These are phyloP conservation scores for Esteya vermicola DNA, from an alignment of 2,329 filamentous ascomycete species.

Conservation along the genomic window DNA sequence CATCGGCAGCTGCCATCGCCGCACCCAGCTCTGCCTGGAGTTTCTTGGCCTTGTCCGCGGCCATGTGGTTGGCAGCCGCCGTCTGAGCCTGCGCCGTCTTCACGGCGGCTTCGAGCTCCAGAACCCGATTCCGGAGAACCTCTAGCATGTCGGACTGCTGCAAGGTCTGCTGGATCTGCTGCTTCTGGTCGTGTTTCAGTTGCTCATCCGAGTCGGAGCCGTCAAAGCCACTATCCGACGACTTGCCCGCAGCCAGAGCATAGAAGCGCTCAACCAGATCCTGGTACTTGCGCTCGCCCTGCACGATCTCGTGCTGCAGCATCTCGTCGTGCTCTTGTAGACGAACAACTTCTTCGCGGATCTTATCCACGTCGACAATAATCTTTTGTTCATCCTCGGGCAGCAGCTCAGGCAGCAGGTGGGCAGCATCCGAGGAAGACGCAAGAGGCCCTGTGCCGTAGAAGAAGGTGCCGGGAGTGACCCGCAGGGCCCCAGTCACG, in stretches of 20 bases:
- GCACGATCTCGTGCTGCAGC: constrained; percentile 11
- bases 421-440: not conserved
- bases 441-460: too few species aligned
- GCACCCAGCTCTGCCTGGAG: constrained; percentile 7
- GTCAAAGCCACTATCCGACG: constrained; percentile 5
- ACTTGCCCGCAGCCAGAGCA: constrained; percentile 3
- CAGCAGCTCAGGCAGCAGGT: constrained; percentile 6
- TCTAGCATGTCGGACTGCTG: too few species aligned
- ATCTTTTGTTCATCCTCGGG: constrained; percentile 12
- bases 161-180: too few species aligned
- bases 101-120: constrained; percentile 8
- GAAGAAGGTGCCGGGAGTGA: constrained; percentile 8
- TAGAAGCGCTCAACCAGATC: constrained; percentile 9
- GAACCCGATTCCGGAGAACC: constrained; percentile 6
- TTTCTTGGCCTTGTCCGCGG: constrained; percentile 1
- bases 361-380: constrained; percentile 19
- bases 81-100: constrained; percentile 6
- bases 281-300: constrained; percentile 11
- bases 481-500: constrained; percentile 9
- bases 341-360: constrained; percentile 17
- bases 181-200: too few species aligned
- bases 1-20: not conserved
- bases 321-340: constrained; percentile 13
- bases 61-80: too few species aligned
- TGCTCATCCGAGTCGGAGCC: constrained; percentile 5